Evolutionary conservation across 1,139 yeast species (phyloP).

Genomic region (Magnusiomyces paraingens): DNA sequence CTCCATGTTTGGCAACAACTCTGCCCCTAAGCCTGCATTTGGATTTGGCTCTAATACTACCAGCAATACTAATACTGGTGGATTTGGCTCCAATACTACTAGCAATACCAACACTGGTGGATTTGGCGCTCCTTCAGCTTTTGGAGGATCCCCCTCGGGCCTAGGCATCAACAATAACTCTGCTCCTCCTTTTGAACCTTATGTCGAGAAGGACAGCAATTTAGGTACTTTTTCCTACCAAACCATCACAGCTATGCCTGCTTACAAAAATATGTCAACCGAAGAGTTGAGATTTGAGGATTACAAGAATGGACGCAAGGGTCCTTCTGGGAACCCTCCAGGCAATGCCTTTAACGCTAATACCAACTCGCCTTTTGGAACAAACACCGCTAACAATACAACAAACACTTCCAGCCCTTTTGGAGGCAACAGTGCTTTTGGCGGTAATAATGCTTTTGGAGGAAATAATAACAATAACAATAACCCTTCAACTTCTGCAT

Average conservation of each 20-base stretch:
- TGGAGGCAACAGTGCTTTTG: slow-evolving; percentile 8
- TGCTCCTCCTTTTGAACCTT: slow-evolving; percentile 45
- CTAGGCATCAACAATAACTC: slow-evolving; percentile 12
- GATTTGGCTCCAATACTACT: slow-evolving; percentile 25
- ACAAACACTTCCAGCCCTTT: slow-evolving; percentile 7
- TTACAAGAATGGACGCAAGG: slow-evolving; percentile 68
- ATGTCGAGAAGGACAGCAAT: slow-evolving; percentile 69
- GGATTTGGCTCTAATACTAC: slow-evolving; percentile 26
- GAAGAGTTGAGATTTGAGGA: slow-evolving; percentile 90
- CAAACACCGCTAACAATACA: slow-evolving; percentile 3
- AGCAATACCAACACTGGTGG: slow-evolving; percentile 26
- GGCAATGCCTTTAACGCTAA: slow-evolving; percentile 7
- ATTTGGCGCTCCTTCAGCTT: slow-evolving; percentile 33
- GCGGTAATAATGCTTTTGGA: slow-evolving; percentile 3
- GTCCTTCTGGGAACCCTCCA: slow-evolving; percentile 39
- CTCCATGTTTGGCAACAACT: slow-evolving; percentile 27
- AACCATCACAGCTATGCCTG: slow-evolving; percentile 83
- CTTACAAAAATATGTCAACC: slow-evolving; percentile 69
- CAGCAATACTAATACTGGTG: slow-evolving; percentile 27
- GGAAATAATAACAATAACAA: slow-evolving; percentile 18
- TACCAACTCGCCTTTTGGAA: slow-evolving; percentile 10
- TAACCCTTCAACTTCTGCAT: slow-evolving; percentile 20
- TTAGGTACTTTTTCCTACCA: slow-evolving; percentile 49
- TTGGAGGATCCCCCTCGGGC: slow-evolving; percentile 18
- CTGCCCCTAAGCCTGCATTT: slow-evolving; percentile 14